These are phyloP conservation scores for Medicago ruthenica DNA, from an alignment of 306 rosid genomes.

Conservation along the genomic window DNA sequence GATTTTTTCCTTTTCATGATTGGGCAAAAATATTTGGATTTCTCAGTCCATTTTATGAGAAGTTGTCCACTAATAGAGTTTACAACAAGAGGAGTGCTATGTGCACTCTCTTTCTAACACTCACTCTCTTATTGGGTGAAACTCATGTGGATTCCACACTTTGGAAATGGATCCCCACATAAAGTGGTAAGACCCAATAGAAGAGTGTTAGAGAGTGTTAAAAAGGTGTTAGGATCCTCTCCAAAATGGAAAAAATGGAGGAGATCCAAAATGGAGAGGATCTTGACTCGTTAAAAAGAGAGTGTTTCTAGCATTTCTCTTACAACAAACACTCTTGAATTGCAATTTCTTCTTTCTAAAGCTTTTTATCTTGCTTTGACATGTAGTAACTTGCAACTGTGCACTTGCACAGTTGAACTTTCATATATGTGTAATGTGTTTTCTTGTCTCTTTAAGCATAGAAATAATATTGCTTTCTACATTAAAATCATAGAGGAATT, in stretches of 20 bases:
- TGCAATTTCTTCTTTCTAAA: background rate
- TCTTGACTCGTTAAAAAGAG: no score
- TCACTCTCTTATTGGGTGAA: no score
- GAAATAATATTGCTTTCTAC: slow-evolving; percentile 1
- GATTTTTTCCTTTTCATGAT: background rate
- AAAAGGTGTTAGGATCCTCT: no score
- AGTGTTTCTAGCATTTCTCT: background rate
- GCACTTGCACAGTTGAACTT: background rate
- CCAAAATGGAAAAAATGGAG: no score
- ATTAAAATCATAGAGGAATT: background rate
- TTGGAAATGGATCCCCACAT: no score
- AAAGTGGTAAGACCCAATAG: no score
- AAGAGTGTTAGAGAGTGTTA: no score
- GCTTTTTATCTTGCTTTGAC: slow-evolving; percentile 5
- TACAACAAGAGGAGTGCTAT: no score
- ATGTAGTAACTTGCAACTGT: background rate
- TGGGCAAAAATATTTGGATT: background rate
- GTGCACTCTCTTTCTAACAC: no score
- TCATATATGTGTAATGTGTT: background rate
- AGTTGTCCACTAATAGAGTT: background rate
- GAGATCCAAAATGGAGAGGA: no score
- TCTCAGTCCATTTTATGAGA: background rate
- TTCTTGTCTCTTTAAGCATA: background rate
- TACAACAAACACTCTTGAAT: background rate
- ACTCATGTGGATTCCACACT: no score